Evolutionary conservation across 108 stramenopile genomes (phyloP).

Genomic region (Fistulifera solaris): DNA sequence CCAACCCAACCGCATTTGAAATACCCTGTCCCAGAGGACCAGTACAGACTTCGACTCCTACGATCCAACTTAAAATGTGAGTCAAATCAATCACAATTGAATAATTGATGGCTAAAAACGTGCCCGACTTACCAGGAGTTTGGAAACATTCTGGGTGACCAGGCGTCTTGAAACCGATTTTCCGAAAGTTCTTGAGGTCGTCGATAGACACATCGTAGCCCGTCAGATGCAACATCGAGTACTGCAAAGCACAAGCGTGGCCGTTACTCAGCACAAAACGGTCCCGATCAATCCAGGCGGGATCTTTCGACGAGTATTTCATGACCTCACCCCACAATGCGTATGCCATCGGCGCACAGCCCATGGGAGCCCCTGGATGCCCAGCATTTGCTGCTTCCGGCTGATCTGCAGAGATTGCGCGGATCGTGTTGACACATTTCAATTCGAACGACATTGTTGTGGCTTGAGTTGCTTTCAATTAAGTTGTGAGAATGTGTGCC

Average conservation of each 20-base stretch:
- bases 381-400: conserved; percentile 90
- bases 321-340: conserved; percentile 83
- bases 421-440: conserved; percentile 88
- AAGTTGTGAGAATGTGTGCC: too few relatives aligned
- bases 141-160: conserved; percentile 94
- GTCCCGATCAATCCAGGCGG: conserved; percentile 91
- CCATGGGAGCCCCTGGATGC: conserved; percentile 99
- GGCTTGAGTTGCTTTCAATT: too few relatives aligned
- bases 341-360: conserved; percentile 97
- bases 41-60: conserved; percentile 95
- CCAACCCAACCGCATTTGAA: conserved; percentile 95
- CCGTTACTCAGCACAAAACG: conserved; percentile 96
- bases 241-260: conserved; percentile 95
- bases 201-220: conserved; percentile 84
- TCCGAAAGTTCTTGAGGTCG: conserved; percentile 88
- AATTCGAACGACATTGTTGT: too few relatives aligned
- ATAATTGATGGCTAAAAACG: background rate
- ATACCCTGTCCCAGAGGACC: conserved; percentile 98
- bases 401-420: conserved; percentile 87
- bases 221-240: conserved; percentile 93
- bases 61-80: background rate
- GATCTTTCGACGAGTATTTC: conserved; percentile 71
- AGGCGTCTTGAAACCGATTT: conserved; percentile 79
- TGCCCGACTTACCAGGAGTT: conserved; percentile 77
- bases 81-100: background rate